Percentiles rank a stretch among this genome's conserved stretches.
phyloP scores from a whole-genome alignment of 352 stramenopile genomes.

The Phytophthora hybrid region DNA sequence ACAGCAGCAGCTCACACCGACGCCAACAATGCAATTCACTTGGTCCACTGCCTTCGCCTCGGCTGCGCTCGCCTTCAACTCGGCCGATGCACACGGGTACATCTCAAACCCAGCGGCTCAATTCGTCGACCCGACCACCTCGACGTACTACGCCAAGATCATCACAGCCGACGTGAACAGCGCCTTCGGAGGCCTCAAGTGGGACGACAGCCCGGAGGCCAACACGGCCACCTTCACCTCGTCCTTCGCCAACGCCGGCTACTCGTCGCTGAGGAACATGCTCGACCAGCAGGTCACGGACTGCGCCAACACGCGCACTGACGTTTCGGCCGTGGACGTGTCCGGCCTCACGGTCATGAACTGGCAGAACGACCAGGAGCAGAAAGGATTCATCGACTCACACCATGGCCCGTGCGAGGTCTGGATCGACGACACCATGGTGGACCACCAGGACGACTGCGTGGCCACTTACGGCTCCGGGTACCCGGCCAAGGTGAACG shows the following conservation, averaged over 20 bases:
- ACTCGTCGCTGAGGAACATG: constrained; percentile 55
- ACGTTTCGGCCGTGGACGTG: constrained; percentile 51
- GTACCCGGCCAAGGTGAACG: constrained; percentile 40
- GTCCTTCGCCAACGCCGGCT: constrained; percentile 47
- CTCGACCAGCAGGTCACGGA: constrained; percentile 47
- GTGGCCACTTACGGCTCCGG: constrained; percentile 34
- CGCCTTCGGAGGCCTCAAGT: constrained; percentile 64
- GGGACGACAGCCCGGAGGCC: constrained; percentile 51
- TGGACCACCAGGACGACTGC: constrained; percentile 62
- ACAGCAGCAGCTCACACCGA: background rate
- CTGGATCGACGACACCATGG: constrained; percentile 62
- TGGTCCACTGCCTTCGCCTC: constrained; percentile 5
- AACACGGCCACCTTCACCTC: constrained; percentile 58
- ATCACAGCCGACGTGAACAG: constrained; percentile 50
- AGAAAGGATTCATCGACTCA: constrained; percentile 58
- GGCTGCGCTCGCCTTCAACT: constrained; percentile 24
- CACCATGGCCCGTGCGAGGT: constrained; percentile 67
- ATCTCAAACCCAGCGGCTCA: constrained; percentile 51
- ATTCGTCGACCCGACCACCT: constrained; percentile 38
- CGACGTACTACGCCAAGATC: constrained; percentile 50
- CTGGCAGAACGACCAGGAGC: constrained; percentile 61
- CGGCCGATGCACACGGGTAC: constrained; percentile 58
- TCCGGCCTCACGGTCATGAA: constrained; percentile 46
- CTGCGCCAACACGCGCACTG: constrained; percentile 52
- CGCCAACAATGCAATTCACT: constrained; percentile 21